Evolutionary conservation across 345 rosid species (phyloP), one percentile per base, ranked within the genome.

Genomic region (Syzygium jambos): DNA sequence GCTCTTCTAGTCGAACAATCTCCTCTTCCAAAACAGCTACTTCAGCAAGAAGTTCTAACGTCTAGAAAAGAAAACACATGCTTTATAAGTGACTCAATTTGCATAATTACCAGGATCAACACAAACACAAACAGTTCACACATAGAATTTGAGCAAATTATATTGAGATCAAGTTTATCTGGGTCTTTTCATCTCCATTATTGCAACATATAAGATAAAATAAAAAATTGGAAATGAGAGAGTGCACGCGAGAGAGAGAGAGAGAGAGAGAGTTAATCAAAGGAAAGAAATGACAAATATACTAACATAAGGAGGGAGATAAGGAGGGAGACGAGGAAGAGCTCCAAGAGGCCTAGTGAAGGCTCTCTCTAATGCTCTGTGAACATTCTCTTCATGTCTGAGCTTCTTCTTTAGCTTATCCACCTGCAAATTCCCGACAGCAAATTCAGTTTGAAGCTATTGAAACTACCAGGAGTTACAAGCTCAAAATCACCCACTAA

Each of bases 21-120:
- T 98, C 99, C 89, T 98, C 99, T 89, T 98, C 99, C 90, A 98
- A 90, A 84, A 98, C 98, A 87, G 99, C 99, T 65, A 98, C 98
- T 92, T 98, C 99, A 87, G 99, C 99, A 43, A 98, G 96, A 85
- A 98, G 96, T 94, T 98, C 98, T 88, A 96, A 90, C 88, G 97
- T 98, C 99, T 98, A 84, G 87, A 92, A 61, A 30, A 85, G 54
- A 63, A 25, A 63, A 46, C 52, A 52, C 84, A 68, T 51, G 29
- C 51, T 51, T 73, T 52, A 56, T 38, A 77, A 55, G 51, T 56
- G 27, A 30, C 23, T 21, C 46, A 68, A 68, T 68, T 68, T 34
- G 80, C 80, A 19, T 10, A 68, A 68, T 68, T 68, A 68, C 22
- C 13, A 41, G 46, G 8, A 17, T 34, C 46, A 34, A 34, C 13